Evolutionary conservation across 768 basidiomycete genomes (phyloP).

Genomic region (Suillus alpinus): DNA sequence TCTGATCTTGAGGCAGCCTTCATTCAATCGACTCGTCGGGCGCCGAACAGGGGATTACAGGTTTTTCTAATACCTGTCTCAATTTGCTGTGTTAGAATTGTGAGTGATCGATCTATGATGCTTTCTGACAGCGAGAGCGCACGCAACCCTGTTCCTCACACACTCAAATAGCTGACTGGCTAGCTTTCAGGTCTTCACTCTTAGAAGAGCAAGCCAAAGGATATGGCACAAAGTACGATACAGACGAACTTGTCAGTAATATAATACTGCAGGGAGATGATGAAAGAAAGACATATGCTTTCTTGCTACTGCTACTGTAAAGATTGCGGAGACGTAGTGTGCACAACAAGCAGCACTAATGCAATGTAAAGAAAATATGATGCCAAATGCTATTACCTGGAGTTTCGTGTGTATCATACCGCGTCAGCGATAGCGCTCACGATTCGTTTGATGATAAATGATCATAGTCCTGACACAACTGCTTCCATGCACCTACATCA

Average conservation of each 20-base stretch:
- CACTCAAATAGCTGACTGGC: neutral
- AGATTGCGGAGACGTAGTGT: neutral
- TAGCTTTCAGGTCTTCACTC: neutral
- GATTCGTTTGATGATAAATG: neutral
- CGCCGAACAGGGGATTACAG: neutral
- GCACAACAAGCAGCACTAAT: neutral
- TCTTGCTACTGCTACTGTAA: neutral
- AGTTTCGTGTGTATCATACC: neutral
- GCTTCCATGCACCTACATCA: neutral
- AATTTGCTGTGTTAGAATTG: neutral
- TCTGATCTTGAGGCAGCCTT: neutral
- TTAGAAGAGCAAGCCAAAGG: neutral
- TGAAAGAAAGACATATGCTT: neutral
- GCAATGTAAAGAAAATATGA: neutral
- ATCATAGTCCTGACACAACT: neutral
- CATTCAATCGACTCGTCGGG: neutral
- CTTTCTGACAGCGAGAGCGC: neutral
- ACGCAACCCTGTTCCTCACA: neutral
- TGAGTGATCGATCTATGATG: neutral
- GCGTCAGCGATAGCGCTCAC: neutral
- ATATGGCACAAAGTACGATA: neutral
- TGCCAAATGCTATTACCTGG: neutral
- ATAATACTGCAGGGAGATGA: neutral
- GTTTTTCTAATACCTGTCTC: neutral
- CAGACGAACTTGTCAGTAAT: neutral